A percentile compares a stretch with the other conserved stretches of the same genome.
phyloP scores from a whole-genome alignment of 2,329 filamentous ascomycete species.

The Coniochaeta hoffmannii region DNA sequence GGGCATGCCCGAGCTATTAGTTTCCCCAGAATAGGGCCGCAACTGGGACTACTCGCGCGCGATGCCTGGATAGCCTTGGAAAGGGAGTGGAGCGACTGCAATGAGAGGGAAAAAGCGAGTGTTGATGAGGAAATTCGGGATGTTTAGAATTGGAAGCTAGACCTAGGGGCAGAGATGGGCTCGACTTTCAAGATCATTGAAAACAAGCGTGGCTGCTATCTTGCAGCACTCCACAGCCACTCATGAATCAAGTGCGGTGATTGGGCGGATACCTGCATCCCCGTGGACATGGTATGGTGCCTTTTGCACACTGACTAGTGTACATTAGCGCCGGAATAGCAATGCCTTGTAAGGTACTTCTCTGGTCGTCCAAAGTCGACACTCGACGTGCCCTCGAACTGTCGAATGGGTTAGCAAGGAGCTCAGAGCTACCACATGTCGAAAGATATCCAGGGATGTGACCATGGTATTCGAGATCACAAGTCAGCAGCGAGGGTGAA shows the following conservation, averaged over 20 bases:
- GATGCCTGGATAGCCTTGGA: background rate
- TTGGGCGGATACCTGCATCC: background rate
- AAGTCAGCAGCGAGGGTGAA: no score
- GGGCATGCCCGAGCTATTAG: background rate
- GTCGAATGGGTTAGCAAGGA: no score
- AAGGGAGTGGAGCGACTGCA: background rate
- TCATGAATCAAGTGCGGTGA: background rate
- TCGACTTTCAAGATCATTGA: slow-evolving; percentile 1
- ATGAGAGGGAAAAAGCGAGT: background rate
- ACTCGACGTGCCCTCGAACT: no score
- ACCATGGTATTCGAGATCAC: no score
- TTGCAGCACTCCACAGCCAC: background rate
- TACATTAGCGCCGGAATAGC: background rate
- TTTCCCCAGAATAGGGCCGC: background rate
- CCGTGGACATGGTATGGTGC: background rate
- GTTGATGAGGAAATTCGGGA: slow-evolving; percentile 1
- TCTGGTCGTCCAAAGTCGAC: no score
- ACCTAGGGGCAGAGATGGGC: background rate
- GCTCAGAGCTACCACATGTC: no score
- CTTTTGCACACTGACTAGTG: background rate
- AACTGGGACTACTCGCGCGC: background rate
- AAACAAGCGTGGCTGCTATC: slow-evolving; percentile 1
- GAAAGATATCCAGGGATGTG: no score
- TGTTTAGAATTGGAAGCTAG: background rate
- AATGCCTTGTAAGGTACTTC: background rate